Percentiles rank a stretch among this genome's conserved stretches.
These are phyloP conservation scores for Orbilia blumenaviensis DNA, from an alignment of 2,329 filamentous ascomycete genomes.

Conservation along the genomic window DNA sequence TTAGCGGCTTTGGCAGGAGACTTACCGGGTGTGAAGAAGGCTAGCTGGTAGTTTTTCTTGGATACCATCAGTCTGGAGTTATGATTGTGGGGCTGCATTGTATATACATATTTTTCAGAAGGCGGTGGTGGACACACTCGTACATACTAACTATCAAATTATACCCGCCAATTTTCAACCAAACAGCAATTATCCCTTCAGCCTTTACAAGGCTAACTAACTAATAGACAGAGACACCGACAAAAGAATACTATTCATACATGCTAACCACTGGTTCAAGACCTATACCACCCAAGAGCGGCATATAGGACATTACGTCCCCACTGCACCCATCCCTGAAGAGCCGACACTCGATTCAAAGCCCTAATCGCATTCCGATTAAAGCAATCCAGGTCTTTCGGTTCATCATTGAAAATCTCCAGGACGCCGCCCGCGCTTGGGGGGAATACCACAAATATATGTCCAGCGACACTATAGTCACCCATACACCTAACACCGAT, in stretches of 20 bases:
- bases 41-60: conserved; percentile 80
- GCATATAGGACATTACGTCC: conserved; percentile 60
- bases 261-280: not conserved
- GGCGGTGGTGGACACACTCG: not conserved
- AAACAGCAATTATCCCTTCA: not conserved
- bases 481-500: conserved; percentile 71
- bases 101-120: conserved; percentile 21
- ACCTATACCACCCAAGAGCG: conserved; percentile 21
- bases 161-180: conserved; percentile 16
- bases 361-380: conserved; percentile 66
- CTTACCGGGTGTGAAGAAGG: conserved; percentile 91
- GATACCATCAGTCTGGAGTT: not conserved
- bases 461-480: conserved; percentile 68
- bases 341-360: conserved; percentile 65
- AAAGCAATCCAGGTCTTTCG: conserved; percentile 69
- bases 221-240: not conserved
- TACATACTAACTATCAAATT: conserved; percentile 29
- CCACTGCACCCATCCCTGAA: conserved; percentile 68
- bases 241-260: not conserved
- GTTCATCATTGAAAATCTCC: conserved; percentile 62
- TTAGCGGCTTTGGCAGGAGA: conserved; percentile 85
- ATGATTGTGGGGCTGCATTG: not conserved
- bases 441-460: conserved; percentile 69
- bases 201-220: not conserved
- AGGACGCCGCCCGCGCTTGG: conserved; percentile 61